Base-by-base conservation (phyloP, 73 alveolate genomes). In the Effrenium voratum region DNA sequence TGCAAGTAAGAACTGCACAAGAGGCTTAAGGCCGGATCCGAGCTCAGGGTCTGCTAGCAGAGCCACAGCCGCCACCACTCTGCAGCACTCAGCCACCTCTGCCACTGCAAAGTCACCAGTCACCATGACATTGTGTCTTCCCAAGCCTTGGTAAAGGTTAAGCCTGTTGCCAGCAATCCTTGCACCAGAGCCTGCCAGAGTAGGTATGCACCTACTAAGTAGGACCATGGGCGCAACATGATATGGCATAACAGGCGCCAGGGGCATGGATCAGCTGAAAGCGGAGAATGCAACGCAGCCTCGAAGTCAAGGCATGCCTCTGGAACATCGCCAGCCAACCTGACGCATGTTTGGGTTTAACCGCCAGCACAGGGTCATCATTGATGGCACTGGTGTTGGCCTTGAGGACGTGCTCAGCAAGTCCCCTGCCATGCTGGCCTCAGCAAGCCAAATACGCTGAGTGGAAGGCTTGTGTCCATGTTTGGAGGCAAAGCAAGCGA, bases 11-110 rank as follows among this genome's bases (percentile, higher is more conserved):
- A 3, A 68, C 80, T 30, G 45, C n/a, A 34, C 84, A 70, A 70
- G 24, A 70, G 30, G 30, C 45, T 2, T 70, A 16, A 73, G 32
- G 28, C 84, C n/a, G 1, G 34, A 73, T 19, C 97, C 97, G 3
- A 90, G 87, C 52, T 90, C 98, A 22, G 91, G 92, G 40, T 92
- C 98, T 24, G 98, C 47, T 19, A 92, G 91, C 36, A 92, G 47
- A 28, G 98, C 98, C 28, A 92, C 98, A 0, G 98, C 98, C 5
- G 98, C 98, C 22, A 92, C 98, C 36, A 92, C 59, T 28, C 98
- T 91, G 91, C 90, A 92, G 91, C 98, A 92, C 38, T 92, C 98
- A 13, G 91, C 98, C 79, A 92, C 98, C 98, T 91, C 52, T 16
- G 16, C 70, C 68, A 47, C 60, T 15, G 93, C 40, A 2, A 24